Evolutionary conservation across 2,329 filamentous ascomycete species (phyloP).

Genomic region (Xylariales sp.): DNA sequence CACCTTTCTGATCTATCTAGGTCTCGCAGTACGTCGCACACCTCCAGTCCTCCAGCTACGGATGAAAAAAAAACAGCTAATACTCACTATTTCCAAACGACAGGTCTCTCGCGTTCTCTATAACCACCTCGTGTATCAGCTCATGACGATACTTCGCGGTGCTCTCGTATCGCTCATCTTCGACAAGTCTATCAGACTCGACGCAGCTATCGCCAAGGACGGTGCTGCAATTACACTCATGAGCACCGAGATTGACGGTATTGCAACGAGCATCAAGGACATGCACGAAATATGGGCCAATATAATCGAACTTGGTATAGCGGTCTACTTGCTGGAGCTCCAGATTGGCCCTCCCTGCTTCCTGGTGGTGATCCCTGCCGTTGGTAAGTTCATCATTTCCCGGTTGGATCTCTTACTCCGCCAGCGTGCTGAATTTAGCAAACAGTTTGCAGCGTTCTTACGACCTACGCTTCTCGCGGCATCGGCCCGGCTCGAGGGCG

Average conservation of each 20-base stretch:
- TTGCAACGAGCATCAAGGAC: conserved; percentile 18
- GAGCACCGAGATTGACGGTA: conserved; percentile 37
- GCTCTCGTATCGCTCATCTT: conserved; percentile 42
- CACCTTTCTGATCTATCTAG: conserved; percentile 33
- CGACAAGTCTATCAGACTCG: conserved; percentile 35
- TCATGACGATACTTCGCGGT: conserved; percentile 30
- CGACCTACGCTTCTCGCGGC: neutral
- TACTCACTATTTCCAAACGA: conserved; percentile 15
- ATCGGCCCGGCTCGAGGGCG: conserved; percentile 5
- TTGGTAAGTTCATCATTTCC: conserved; percentile 14
- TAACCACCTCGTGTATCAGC: conserved; percentile 29
- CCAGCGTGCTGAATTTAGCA: neutral
- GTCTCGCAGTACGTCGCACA: conserved; percentile 29
- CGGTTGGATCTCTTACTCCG: too few relatives aligned
- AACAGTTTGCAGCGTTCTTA: neutral
- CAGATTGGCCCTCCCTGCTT: conserved; percentile 27
- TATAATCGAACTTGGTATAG: conserved; percentile 31
- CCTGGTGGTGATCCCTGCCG: conserved; percentile 21
- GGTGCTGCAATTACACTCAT: conserved; percentile 38
- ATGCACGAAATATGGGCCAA: conserved; percentile 35
- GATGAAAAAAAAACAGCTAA: neutral
- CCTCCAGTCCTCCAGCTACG: too few relatives aligned
- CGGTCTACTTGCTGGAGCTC: conserved; percentile 28
- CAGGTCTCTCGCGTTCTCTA: conserved; percentile 17
- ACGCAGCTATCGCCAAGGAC: conserved; percentile 25